These are phyloP conservation scores for Xylaria nigripes DNA, from an alignment of 495 filamentous ascomycete genomes.

Conservation along the genomic window DNA sequence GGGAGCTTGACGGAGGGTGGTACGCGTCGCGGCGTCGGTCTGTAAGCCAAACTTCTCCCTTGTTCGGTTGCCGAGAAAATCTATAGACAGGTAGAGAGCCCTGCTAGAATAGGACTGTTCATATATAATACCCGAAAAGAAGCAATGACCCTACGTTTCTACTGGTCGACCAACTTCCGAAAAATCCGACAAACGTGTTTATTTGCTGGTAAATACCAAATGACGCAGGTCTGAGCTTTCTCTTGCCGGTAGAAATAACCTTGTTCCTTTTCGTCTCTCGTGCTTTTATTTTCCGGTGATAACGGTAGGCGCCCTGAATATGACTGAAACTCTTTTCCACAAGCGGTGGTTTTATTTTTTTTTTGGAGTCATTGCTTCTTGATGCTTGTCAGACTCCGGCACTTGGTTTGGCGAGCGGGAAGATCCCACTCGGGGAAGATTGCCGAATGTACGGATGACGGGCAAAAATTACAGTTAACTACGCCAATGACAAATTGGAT, in stretches of 20 bases:
- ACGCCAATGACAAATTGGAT: not conserved
- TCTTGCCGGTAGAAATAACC: too few species aligned
- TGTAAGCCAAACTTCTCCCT: conserved; percentile 3
- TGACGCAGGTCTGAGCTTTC: too few species aligned
- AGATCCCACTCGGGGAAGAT: not conserved
- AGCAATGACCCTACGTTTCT: conserved; percentile 1
- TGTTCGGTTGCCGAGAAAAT: conserved; percentile 1
- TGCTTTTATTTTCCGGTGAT: not conserved
- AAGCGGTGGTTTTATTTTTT: not conserved
- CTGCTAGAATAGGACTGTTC: not conserved
- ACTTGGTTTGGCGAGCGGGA: not conserved
- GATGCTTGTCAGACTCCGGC: too few species aligned
- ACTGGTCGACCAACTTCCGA: not conserved
- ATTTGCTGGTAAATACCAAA: too few species aligned
- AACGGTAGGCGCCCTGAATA: not conserved
- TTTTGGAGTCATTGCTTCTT: not conserved
- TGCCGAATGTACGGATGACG: not conserved
- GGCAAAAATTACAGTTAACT: not conserved
- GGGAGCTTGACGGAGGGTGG: conserved; percentile 1
- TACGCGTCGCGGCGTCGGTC: conserved; percentile 2
- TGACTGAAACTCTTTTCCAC: not conserved
- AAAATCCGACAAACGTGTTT: too few species aligned
- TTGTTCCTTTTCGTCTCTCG: too few species aligned
- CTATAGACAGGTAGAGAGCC: not conserved
- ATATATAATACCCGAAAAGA: conserved; percentile 5